Evolutionary conservation across 208 protist genomes (phyloP), one percentile per base, ranked within the genome.

Genomic region (Trypanosomatidae sp.): DNA sequence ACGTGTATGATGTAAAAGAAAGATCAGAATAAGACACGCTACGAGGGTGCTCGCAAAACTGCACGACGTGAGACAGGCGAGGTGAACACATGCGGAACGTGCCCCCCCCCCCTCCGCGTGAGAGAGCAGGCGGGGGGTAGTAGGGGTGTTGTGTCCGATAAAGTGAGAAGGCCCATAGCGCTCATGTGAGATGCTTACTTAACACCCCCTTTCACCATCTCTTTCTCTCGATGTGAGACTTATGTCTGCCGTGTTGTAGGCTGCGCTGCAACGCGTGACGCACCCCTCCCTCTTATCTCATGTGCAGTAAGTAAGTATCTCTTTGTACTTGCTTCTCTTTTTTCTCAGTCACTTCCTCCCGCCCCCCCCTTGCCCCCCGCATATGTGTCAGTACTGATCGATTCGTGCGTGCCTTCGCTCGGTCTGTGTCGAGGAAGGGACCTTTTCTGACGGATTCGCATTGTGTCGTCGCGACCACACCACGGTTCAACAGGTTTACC

Each of bases 1-100:
- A 68, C 76, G 0, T 67, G 73, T 41, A 76, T 80, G 76, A 80
- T 80, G 76, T 76, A 76, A 72, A 68, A 36, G 7, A 25, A 52
- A 41, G 41, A 44, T 33, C 1, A 15, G 44, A 30, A 36, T n/a
- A 17, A 1, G 19, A 10, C 17, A 43, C n/a, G 7, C 33, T n/a
- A 22, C 44, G 36, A 43, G 0, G n/a, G 15, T 9, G 36, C 36
- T 65, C 17, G 22, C 10, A 22, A n/a, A 7, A 43, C 6, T 7
- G 13, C 22, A 43, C 39, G n/a, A 10, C 44, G 41, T 13, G 25
- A 41, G 0, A 36, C 10, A 50, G 62, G 3, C n/a, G 8, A 36
- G 5, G 2, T 10, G 19, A 12, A 46, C 22, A 65, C 60, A 22
- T 28, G 19, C 19, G 39, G 19, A n/a, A 28, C 15, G 7, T 25